Conservation (phyloP, 2,329 filamentous ascomycete species). For the Ampelomyces quisqualis region DNA sequence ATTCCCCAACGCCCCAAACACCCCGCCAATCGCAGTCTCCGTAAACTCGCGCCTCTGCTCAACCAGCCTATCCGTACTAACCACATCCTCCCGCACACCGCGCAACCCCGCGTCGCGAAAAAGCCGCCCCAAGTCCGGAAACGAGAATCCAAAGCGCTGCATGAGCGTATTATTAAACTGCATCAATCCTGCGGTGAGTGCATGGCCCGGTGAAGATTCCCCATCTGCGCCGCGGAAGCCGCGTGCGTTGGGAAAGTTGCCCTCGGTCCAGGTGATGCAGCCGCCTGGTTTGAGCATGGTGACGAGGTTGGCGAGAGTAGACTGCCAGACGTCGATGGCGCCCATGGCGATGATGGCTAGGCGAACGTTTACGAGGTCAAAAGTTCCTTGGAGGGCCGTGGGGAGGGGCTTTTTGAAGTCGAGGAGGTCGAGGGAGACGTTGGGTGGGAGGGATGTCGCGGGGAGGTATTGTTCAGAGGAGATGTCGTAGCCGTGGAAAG, state of each 20-base stretch:
- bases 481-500: slow-evolving; percentile 35
- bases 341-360: slow-evolving; percentile 35
- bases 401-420: slow-evolving; percentile 36
- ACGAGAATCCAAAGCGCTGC: slow-evolving; percentile 28
- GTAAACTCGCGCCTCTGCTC: slow-evolving; percentile 30
- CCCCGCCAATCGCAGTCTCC: slow-evolving; percentile 30
- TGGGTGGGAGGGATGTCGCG: slow-evolving; percentile 14
- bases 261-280: slow-evolving; percentile 33
- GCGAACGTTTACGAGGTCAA: slow-evolving; percentile 35
- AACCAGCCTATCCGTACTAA: slow-evolving; percentile 27
- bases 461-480: slow-evolving; percentile 25
- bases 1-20: slow-evolving; percentile 30
- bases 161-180: slow-evolving; percentile 25
- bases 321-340: slow-evolving; percentile 20
- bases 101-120: slow-evolving; percentile 21
- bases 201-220: slow-evolving; percentile 16
- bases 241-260: slow-evolving; percentile 26
- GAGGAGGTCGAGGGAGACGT: slow-evolving; percentile 23
- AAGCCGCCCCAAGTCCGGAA: slow-evolving; percentile 19
- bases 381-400: slow-evolving; percentile 24
- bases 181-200: slow-evolving; percentile 21
- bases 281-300: slow-evolving; percentile 34
- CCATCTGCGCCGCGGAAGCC: slow-evolving; percentile 20
- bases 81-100: slow-evolving; percentile 26
- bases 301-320: slow-evolving; percentile 24